phyloP scores from a whole-genome alignment of 192 early-diverging fungal species.

The Coemansia pectinata region DNA sequence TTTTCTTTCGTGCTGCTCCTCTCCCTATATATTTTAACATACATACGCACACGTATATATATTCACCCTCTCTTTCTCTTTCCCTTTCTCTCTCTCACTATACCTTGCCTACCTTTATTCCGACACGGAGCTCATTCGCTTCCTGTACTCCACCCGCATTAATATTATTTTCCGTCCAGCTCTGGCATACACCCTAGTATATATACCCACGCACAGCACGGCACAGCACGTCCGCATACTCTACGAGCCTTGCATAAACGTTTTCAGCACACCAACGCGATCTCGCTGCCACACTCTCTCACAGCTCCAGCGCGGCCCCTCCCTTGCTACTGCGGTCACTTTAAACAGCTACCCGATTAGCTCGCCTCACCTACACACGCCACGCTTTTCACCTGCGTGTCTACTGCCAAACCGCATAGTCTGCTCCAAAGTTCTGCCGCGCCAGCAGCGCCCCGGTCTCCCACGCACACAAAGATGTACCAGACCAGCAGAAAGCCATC shows the following conservation, averaged over 20 bases:
- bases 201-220: not conserved
- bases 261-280: not conserved
- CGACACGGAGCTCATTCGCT: not conserved
- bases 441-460: not conserved
- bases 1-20: constrained; percentile 5
- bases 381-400: not conserved
- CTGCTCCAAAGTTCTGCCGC: not conserved
- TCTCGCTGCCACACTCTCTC: not conserved
- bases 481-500: constrained; percentile 22
- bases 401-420: not conserved
- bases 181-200: constrained; percentile 5
- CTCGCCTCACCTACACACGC: not conserved
- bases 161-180: constrained; percentile 5
- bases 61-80: not conserved
- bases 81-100: not conserved
- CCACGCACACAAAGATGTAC: constrained; percentile 22
- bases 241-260: constrained; percentile 5
- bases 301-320: not conserved
- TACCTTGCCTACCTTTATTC: not conserved
- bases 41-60: not conserved
- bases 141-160: not conserved
- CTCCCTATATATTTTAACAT: not conserved
- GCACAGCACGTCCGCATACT: constrained; percentile 1
- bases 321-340: not conserved
- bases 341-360: not conserved